Evolutionary conservation across 768 basidiomycete species (phyloP), one percentile per base, ranked within the genome.

Genomic region (Cubamyces sp.): DNA sequence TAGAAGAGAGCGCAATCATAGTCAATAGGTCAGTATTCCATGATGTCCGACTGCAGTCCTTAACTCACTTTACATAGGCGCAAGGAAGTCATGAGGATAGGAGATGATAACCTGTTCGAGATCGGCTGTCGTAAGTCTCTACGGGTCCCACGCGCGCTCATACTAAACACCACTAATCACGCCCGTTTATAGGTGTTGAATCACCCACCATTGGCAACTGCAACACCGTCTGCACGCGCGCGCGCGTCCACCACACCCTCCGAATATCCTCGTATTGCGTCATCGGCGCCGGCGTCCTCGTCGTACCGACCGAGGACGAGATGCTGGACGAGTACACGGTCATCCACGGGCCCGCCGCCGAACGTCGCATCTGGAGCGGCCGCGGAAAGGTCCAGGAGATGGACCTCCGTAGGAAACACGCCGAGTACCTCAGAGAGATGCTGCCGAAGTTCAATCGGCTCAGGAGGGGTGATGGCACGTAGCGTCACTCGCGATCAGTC

Each of bases 61-160:
- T 28, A 28, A 51, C 47, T 46, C 34, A 40, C 57, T 42, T 25
- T 34, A 25, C 53, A 42, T 66, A 88, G 86, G 68, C 75, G 83
- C 56, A 94, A 91, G 69, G 91, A 94, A 70, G 84, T 90, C 39
- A 93, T 98, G 94, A 85, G 88, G 19, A 94, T 99, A 50, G 96
- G 96, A 5, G 88, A 96, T 73, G 87, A 92, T 63, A 98, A 98
- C 73, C 78, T 95, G 60, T 96, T 99, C 69, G 94, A 97, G 76
- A 93, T 97, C 55, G 92, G 91, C 21, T 93, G 90, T 74, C 89
- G 96, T 96, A 70, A 64, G 92, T 86, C 18, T 41, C 37, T 18
- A 14, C 28, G 4, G 28, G 28, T 30, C 28, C 8, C 9, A 11
- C 34, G 34, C 9, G 9, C 9, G 9, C 34, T 34, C 4, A 1